Evolutionary conservation across 129 eudicot genomes (phyloP).

Genomic region (Artemisia argyi): DNA sequence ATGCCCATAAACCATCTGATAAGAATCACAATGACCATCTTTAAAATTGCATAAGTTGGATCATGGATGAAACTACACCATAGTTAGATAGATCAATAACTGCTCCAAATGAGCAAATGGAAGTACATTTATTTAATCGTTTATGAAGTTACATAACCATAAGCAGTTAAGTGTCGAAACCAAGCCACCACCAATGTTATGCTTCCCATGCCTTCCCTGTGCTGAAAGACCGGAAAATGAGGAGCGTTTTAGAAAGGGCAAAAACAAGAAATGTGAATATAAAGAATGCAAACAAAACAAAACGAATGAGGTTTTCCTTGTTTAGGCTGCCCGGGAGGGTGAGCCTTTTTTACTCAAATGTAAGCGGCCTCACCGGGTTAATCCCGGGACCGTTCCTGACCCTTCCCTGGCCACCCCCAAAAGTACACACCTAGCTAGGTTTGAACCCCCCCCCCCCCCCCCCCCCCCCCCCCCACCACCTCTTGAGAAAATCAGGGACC

Average conservation of each 20-base stretch:
- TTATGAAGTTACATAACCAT: background rate
- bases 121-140: conserved; percentile 7
- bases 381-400: too few relatives aligned
- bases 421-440: too few relatives aligned
- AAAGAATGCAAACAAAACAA: background rate
- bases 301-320: too few relatives aligned
- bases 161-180: background rate
- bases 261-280: background rate
- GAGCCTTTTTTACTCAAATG: too few relatives aligned
- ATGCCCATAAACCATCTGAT: background rate
- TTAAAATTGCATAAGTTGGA: background rate
- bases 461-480: too few relatives aligned
- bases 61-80: background rate
- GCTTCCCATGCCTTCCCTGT: conserved; percentile 12
- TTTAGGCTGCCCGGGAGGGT: too few relatives aligned
- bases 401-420: too few relatives aligned
- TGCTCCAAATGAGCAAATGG: conserved; percentile 12
- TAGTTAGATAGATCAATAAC: background rate
- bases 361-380: too few relatives aligned
- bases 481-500: too few relatives aligned
- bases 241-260: background rate
- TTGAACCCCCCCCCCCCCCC: too few relatives aligned
- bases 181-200: background rate
- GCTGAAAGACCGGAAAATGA: background rate
- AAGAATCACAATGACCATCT: background rate